Evolutionary conservation across 495 filamentous ascomycete genomes (phyloP).

Genomic region (Pyrenopolyporus hunteri): DNA sequence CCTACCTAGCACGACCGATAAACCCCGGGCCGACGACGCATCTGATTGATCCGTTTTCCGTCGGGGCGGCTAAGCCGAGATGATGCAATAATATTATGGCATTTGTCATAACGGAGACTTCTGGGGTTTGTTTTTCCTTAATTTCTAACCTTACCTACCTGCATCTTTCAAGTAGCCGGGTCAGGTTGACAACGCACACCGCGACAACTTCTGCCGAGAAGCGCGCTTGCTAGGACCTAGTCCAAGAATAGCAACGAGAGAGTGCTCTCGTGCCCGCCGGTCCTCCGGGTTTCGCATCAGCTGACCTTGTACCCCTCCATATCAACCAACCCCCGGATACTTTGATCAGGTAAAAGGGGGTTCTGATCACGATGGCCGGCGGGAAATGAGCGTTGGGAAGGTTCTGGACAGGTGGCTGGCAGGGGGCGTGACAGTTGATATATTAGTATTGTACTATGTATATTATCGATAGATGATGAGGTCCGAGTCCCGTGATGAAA

Average conservation of each 20-base stretch:
- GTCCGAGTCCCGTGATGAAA: slow-evolving; percentile 32
- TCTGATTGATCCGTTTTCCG: not conserved
- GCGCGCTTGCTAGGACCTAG: not conserved
- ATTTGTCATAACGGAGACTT: slow-evolving; percentile 11
- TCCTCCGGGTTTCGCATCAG: slow-evolving; percentile 14
- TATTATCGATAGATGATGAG: slow-evolving; percentile 10
- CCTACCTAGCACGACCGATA: too few relatives aligned
- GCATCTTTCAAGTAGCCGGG: not conserved
- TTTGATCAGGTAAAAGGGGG: not conserved
- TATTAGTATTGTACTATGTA: slow-evolving; percentile 28
- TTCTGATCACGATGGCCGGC: slow-evolving; percentile 16
- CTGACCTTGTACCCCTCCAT: slow-evolving; percentile 28
- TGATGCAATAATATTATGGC: slow-evolving; percentile 23
- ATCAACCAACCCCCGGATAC: too few relatives aligned
- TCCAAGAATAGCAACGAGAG: slow-evolving; percentile 17
- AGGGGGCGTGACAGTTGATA: slow-evolving; percentile 22
- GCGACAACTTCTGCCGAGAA: slow-evolving; percentile 11
- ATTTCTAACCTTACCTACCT: not conserved
- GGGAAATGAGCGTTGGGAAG: slow-evolving; percentile 10
- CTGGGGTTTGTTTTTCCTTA: slow-evolving; percentile 5
- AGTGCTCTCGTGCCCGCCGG: slow-evolving; percentile 18
- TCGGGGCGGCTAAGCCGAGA: not conserved
- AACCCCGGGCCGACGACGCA: too few relatives aligned
- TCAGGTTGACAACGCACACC: slow-evolving; percentile 1
- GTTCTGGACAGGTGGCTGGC: slow-evolving; percentile 21